These are phyloP conservation scores for Saccharomycopsis microspora DNA, from an alignment of 805 yeast species.

Conservation along the genomic window DNA sequence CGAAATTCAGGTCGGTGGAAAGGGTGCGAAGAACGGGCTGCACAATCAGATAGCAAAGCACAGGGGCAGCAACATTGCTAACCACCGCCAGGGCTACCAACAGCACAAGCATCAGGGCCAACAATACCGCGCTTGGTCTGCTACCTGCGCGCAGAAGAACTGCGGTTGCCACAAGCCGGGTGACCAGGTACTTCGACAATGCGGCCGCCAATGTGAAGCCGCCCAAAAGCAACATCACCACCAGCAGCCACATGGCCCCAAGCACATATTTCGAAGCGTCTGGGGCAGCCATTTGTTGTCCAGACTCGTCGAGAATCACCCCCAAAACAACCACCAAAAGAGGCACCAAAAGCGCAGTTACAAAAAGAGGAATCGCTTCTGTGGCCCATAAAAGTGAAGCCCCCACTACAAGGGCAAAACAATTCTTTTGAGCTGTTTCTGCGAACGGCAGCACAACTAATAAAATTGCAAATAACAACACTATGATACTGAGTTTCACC, in stretches of 20 bases:
- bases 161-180: conserved; percentile 73
- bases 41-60: conserved; percentile 78
- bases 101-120: conserved; percentile 80
- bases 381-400: conserved; percentile 93
- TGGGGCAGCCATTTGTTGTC: conserved; percentile 43
- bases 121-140: conserved; percentile 62
- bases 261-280: conserved; percentile 68
- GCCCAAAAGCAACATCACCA: conserved; percentile 79
- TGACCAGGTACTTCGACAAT: conserved; percentile 79
- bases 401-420: conserved; percentile 73
- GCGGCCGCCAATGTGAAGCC: conserved; percentile 96
- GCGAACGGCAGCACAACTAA: conserved; percentile 22
- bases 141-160: conserved; percentile 79
- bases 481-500: background rate
- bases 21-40: conserved; percentile 82
- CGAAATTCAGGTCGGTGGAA: conserved; percentile 67
- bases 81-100: conserved; percentile 90
- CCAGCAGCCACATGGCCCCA: conserved; percentile 90
- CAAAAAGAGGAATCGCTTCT: conserved; percentile 85
- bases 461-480: background rate
- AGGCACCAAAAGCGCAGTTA: conserved; percentile 78
- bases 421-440: conserved; percentile 52
- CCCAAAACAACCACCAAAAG: conserved; percentile 62
- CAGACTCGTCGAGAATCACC: conserved; percentile 44
- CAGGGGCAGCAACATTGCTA: conserved; percentile 96